Percentiles rank a stretch among this genome's conserved stretches.
These are phyloP conservation scores for Iris pallida DNA, from an alignment of 116 monocot genomes.

Conservation along the genomic window DNA sequence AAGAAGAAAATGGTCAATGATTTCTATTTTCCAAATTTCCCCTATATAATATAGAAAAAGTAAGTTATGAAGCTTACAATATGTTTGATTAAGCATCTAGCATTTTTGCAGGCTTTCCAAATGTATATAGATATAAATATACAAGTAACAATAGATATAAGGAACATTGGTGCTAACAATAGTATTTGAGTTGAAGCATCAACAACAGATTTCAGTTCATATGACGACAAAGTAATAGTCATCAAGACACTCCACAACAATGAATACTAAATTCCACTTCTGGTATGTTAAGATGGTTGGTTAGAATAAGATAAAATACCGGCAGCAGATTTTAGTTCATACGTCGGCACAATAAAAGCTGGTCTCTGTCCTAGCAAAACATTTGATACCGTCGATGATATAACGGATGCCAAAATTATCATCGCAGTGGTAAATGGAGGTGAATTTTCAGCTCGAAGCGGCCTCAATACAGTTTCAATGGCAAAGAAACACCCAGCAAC, in stretches of 20 bases:
- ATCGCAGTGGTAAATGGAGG: constrained; percentile 96
- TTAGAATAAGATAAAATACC: constrained; percentile 82
- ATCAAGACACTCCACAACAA: not conserved
- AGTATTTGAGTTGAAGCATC: constrained; percentile 55
- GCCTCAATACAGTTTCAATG: constrained; percentile 89
- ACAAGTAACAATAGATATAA: too few relatives aligned
- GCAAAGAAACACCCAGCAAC: constrained; percentile 98
- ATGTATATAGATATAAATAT: too few relatives aligned
- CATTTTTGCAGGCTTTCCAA: too few relatives aligned
- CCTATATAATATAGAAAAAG: too few relatives aligned
- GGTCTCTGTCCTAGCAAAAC: constrained; percentile 84
- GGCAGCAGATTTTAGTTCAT: constrained; percentile 99
- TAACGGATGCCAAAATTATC: constrained; percentile 96
- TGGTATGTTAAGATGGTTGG: constrained; percentile 7
- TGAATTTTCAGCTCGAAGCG: constrained; percentile 83
- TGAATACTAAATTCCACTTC: constrained; percentile 35
- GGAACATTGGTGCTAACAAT: too few relatives aligned
- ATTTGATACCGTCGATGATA: constrained; percentile 99
- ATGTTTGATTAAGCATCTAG: too few relatives aligned
- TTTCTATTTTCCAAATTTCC: too few relatives aligned
- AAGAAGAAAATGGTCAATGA: too few relatives aligned
- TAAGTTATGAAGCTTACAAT: too few relatives aligned
- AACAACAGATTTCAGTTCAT: constrained; percentile 98
- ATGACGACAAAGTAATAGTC: constrained; percentile 75
- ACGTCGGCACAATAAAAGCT: constrained; percentile 94